These are phyloP conservation scores for Porcisia hertigi DNA, from an alignment of 208 protist genomes.

Conservation along the genomic window DNA sequence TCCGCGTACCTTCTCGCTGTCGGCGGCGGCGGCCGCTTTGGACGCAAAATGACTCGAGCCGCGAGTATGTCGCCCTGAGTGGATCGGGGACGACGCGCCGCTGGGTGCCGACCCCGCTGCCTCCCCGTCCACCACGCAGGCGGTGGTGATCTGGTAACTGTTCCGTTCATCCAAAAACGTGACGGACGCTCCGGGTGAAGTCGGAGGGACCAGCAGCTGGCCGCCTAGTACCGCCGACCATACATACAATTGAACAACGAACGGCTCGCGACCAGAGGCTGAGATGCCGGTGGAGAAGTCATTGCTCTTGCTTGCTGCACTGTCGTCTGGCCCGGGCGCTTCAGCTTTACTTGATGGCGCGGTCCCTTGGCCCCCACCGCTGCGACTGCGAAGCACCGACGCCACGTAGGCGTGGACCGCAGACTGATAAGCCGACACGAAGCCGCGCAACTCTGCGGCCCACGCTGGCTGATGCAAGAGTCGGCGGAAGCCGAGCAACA, in stretches of 20 bases:
- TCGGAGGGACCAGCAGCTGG: constrained; percentile 25
- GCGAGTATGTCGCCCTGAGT: constrained; percentile 8
- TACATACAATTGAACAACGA: constrained; percentile 29
- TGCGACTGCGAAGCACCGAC: constrained; percentile 3
- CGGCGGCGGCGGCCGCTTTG: constrained; percentile 16
- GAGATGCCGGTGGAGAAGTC: background rate
- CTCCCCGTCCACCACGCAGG: constrained; percentile 26
- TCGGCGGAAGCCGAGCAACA: constrained; percentile 29
- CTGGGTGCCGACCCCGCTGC: background rate
- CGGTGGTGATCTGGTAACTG: constrained; percentile 10
- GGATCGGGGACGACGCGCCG: constrained; percentile 1
- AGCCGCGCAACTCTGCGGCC: constrained; percentile 32
- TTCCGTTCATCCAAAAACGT: constrained; percentile 22
- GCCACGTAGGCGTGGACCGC: constrained; percentile 25
- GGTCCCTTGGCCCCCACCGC: background rate
- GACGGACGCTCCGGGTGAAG: constrained; percentile 10
- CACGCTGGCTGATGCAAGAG: constrained; percentile 33
- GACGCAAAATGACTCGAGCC: constrained; percentile 18
- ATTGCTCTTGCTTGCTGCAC: background rate
- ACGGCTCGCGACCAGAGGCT: constrained; percentile 9
- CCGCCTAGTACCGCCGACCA: constrained; percentile 41
- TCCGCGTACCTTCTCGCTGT: constrained; percentile 19
- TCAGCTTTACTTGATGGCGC: background rate
- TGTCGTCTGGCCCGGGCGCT: background rate
- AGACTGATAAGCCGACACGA: constrained; percentile 25